Base-by-base conservation (phyloP, 768 basidiomycete species). In the Lanmaoa pseudosensibilis region DNA sequence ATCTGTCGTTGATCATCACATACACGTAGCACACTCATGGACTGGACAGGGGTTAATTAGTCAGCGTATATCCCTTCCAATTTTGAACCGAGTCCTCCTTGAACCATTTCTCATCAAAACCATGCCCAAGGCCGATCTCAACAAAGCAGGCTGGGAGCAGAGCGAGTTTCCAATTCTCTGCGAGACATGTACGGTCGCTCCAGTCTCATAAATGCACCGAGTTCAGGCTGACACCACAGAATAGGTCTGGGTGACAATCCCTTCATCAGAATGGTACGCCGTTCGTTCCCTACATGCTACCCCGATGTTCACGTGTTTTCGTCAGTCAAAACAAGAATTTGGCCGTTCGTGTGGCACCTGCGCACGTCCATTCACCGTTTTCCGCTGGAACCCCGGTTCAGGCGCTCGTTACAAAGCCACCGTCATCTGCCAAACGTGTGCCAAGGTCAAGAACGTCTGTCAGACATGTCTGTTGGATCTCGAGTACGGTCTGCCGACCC, bases 271-370 rank as follows among this genome's bases (percentile, higher is more conserved):
- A 98, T 98, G 94, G 94, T 94, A 61, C 62, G 84, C 25, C 34
- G 25, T 43, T 15, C 41, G 38, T 59, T 52, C 19, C 7, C 27
- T 55, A 44, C 40, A 5, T 54, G 16, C 27, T 39, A 47, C 48
- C 30, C 13, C 27, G 47, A 40, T 19, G 19, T 27, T 62, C 18
- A 66, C 0, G 19, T 18, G 5, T 30, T 43, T 34, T 51, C 90
- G 88, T 88, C 88, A 98, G 96, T 93, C 92, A 7, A 98, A 98
- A 75, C 97, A 98, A 82, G 90, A 94, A 68, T 96, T 90, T 60
- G 97, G 94, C 5, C 83, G 90, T 27, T 94, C 94, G 51, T 99
- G 97, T 74, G 98, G 98, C 61, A 96, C 96, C 51, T 99, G 97
- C 69, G 94, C 94, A 3, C 83, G 97, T 23, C 97, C 93, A 2